Evolutionary conservation across 1,139 yeast genomes (phyloP).

Genomic region (Insectozyma bohioensis): DNA sequence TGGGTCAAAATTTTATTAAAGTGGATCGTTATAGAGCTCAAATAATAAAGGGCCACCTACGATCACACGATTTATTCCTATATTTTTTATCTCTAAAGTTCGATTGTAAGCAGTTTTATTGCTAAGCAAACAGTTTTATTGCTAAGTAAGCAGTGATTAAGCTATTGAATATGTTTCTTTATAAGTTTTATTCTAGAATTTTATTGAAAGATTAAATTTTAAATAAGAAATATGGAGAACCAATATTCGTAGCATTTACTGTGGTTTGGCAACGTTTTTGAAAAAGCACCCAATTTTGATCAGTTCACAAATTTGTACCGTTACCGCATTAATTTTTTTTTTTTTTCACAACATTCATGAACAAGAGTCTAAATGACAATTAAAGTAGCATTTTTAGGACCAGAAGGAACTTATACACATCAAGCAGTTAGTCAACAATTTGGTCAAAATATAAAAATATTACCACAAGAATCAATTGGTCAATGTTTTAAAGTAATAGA

Average conservation of each 20-base stretch:
- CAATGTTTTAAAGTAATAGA: slow-evolving; percentile 64
- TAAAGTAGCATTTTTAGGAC: slow-evolving; percentile 77
- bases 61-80: slow-evolving; percentile 35
- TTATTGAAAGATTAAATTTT: too few relatives aligned
- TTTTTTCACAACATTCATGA: background rate
- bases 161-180: too few relatives aligned
- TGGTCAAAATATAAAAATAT: slow-evolving; percentile 39
- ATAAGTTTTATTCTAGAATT: too few relatives aligned
- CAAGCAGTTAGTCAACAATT: slow-evolving; percentile 85
- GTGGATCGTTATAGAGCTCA: slow-evolving; percentile 56
- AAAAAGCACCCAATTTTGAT: too few relatives aligned
- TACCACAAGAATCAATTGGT: slow-evolving; percentile 51
- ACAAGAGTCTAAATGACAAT: slow-evolving; percentile 14
- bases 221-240: too few relatives aligned
- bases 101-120: too few relatives aligned
- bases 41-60: slow-evolving; percentile 61
- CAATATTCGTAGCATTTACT: too few relatives aligned
- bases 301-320: too few relatives aligned
- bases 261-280: too few relatives aligned
- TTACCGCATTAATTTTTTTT: too few relatives aligned
- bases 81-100: background rate
- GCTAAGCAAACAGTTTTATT: too few relatives aligned
- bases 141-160: too few relatives aligned
- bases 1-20: slow-evolving; percentile 17
- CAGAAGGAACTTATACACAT: slow-evolving; percentile 88